These are phyloP conservation scores for Ogataea henricii DNA, from an alignment of 805 yeast species.

Conservation along the genomic window DNA sequence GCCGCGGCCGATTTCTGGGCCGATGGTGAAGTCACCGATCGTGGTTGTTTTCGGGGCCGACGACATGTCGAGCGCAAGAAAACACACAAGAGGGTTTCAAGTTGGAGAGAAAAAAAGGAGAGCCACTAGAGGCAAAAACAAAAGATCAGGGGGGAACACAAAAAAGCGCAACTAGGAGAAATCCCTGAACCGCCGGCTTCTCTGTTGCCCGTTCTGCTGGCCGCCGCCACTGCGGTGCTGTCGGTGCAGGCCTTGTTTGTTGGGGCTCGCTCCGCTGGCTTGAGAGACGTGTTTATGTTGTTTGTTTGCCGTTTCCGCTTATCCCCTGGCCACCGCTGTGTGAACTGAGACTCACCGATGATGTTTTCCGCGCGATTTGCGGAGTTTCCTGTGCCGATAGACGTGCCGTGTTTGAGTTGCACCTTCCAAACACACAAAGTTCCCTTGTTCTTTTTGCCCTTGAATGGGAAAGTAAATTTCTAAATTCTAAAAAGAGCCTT, in stretches of 20 bases:
- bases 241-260: background rate
- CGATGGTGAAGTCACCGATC: conserved; percentile 57
- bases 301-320: background rate
- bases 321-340: background rate
- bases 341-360: background rate
- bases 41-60: conserved; percentile 16
- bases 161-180: background rate
- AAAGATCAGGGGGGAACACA: no score
- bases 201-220: no score
- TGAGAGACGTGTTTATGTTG: background rate
- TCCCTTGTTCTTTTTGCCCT: conserved; percentile 9
- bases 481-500: conserved; percentile 1
- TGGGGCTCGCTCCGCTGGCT: conserved; percentile 6
- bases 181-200: no score
- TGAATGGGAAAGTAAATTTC: background rate
- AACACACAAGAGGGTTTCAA: no score
- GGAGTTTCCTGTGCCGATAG: background rate
- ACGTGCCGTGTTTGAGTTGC: background rate
- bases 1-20: conserved; percentile 90
- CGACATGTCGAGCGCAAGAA: background rate
- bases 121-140: no score
- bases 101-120: no score
- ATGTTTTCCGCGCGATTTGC: background rate
- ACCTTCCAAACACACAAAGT: background rate
- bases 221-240: background rate